A percentile compares a stretch with the other conserved stretches of the same genome.
These are phyloP conservation scores for Phytopythium kandeliae DNA, from an alignment of 352 stramenopile genomes.

Conservation along the genomic window DNA sequence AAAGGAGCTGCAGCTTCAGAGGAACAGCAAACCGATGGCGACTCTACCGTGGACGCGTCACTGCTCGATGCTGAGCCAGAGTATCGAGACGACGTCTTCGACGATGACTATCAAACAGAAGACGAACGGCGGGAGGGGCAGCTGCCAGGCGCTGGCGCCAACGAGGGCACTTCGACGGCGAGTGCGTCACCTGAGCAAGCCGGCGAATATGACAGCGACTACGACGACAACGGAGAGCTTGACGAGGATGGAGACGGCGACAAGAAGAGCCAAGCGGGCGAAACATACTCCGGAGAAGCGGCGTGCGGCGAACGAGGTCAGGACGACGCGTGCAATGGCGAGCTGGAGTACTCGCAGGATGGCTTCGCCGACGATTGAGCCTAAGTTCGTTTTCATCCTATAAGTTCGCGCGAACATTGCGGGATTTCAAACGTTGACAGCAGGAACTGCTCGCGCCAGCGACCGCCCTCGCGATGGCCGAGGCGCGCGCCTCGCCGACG, in stretches of 20 bases:
- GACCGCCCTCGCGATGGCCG: neutral
- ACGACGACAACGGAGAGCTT: constrained; percentile 24
- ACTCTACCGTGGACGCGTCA: neutral
- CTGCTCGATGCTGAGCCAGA: neutral
- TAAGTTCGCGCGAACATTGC: constrained; percentile 3
- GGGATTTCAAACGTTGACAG: neutral
- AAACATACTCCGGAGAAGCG: neutral
- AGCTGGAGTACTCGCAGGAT: constrained; percentile 28
- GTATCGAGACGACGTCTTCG: constrained; percentile 6
- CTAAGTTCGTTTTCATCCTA: neutral
- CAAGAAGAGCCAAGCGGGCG: neutral
- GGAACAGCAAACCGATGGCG: no score
- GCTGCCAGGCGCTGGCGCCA: neutral
- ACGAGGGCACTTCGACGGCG: neutral
- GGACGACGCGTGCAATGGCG: neutral
- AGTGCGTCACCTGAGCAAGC: constrained; percentile 1
- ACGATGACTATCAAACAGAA: constrained; percentile 2
- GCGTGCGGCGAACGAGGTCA: constrained; percentile 11
- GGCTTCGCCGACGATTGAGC: constrained; percentile 24
- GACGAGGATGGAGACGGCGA: constrained; percentile 12
- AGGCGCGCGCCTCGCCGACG: neutral
- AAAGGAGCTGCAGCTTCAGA: no score
- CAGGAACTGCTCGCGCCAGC: neutral
- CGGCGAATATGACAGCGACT: constrained; percentile 30
- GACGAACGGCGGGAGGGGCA: neutral